These are phyloP conservation scores for Solanum corneliomulleri DNA, from an alignment of 257 asterid genomes.

Conservation along the genomic window DNA sequence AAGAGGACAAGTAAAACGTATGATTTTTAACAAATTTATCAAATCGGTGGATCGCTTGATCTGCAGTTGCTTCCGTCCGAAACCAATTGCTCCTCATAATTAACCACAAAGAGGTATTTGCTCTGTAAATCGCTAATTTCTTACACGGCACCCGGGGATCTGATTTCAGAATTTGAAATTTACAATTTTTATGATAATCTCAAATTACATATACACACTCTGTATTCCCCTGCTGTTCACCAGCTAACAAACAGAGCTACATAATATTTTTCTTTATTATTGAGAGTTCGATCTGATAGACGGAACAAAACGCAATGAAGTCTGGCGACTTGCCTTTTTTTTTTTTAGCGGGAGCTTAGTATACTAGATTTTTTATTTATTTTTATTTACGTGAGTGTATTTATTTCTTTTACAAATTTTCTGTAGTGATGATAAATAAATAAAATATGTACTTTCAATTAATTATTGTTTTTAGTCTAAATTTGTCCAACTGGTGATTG, in stretches of 20 bases:
- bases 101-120: not conserved
- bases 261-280: not conserved
- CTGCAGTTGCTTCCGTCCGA: not conserved
- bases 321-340: too few species aligned
- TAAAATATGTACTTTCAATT: not conserved
- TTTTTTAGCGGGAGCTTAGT: not conserved
- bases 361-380: too few species aligned
- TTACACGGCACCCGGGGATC: not conserved
- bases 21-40: slow-evolving; percentile 5
- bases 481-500: not conserved
- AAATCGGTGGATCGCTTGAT: not conserved
- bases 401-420: not conserved
- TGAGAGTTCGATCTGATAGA: too few species aligned
- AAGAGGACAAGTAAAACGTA: slow-evolving; percentile 3
- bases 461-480: not conserved
- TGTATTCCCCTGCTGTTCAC: not conserved
- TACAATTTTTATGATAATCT: not conserved
- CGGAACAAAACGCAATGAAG: too few species aligned
- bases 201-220: not conserved
- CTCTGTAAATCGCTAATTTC: not conserved
- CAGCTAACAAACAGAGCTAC: not conserved
- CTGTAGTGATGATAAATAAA: not conserved
- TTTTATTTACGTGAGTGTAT: not conserved
- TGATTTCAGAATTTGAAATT: not conserved
- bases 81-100: not conserved